Evolutionary conservation across 2,329 filamentous ascomycete species (phyloP).

Genomic region (Colletotrichum orchidophilum): DNA sequence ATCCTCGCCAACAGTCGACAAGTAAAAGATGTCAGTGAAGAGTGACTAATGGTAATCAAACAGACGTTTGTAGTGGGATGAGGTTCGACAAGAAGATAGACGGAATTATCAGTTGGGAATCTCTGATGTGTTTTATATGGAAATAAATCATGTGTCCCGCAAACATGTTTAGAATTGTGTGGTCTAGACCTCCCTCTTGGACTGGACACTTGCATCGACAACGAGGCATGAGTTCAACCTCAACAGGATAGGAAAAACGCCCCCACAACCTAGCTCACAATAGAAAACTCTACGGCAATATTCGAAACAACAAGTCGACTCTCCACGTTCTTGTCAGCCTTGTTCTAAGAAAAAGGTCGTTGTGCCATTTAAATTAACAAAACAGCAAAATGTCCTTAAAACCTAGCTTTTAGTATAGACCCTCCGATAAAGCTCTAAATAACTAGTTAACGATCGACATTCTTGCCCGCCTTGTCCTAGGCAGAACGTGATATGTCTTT

Average conservation of each 20-base stretch:
- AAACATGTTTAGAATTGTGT: not conserved
- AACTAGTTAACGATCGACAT: not conserved
- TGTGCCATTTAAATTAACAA: not conserved
- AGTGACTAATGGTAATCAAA: too few relatives aligned
- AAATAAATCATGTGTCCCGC: not conserved
- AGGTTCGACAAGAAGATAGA: too few relatives aligned
- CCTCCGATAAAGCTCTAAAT: not conserved
- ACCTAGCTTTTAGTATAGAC: too few relatives aligned
- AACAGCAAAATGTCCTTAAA: not conserved
- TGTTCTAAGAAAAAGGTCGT: not conserved
- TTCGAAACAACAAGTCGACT: not conserved
- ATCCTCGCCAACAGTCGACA: not conserved
- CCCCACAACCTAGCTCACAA: too few relatives aligned
- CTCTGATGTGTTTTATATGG: rapidly evolving
- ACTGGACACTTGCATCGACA: not conserved
- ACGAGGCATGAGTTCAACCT: too few relatives aligned
- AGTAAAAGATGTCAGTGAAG: not conserved
- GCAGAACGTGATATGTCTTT: too few relatives aligned
- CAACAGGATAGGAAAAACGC: too few relatives aligned
- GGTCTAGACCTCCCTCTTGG: not conserved
- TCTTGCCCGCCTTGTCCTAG: not conserved
- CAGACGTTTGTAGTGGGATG: too few relatives aligned
- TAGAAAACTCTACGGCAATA: too few relatives aligned
- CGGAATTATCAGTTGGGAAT: too few relatives aligned
- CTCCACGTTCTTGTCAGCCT: not conserved